Conservation (phyloP, 176 grass and related monocot species). For the Oryza coarctata region DNA sequence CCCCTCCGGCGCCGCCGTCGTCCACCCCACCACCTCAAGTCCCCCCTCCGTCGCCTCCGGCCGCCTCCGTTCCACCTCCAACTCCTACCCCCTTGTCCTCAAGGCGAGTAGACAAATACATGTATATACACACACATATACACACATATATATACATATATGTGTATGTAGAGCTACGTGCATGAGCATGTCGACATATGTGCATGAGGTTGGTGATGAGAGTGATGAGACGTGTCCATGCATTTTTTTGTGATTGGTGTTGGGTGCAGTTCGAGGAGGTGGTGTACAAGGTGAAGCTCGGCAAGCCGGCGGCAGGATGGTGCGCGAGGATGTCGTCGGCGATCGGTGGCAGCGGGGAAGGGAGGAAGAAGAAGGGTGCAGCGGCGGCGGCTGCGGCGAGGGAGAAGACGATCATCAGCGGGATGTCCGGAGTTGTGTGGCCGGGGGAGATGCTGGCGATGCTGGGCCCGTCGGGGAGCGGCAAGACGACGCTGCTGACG, state of each 20-base stretch:
- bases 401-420: conserved; percentile 90
- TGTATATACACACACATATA: background rate
- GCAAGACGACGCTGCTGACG: conserved; percentile 95
- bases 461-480: conserved; percentile 94
- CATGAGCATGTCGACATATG: conserved; percentile 2
- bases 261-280: conserved; percentile 85
- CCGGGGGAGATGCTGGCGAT: conserved; percentile 98
- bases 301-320: conserved; percentile 24
- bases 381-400: background rate
- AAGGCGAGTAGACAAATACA: conserved; percentile 52
- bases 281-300: conserved; percentile 73
- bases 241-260: background rate
- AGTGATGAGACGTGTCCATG: conserved; percentile 37
- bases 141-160: background rate
- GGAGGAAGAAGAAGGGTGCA: background rate
- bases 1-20: conserved; percentile 45
- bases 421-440: conserved; percentile 78
- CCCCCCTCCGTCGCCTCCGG: conserved; percentile 26
- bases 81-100: conserved; percentile 65
- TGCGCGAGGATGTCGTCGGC: conserved; percentile 29
- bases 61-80: conserved; percentile 33
- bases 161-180: background rate
- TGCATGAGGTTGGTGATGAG: background rate
- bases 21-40: conserved; percentile 55
- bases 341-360: background rate